Base-by-base conservation (phyloP, 1,284 basidiomycete species). In the Heterobasidion parviporum region DNA sequence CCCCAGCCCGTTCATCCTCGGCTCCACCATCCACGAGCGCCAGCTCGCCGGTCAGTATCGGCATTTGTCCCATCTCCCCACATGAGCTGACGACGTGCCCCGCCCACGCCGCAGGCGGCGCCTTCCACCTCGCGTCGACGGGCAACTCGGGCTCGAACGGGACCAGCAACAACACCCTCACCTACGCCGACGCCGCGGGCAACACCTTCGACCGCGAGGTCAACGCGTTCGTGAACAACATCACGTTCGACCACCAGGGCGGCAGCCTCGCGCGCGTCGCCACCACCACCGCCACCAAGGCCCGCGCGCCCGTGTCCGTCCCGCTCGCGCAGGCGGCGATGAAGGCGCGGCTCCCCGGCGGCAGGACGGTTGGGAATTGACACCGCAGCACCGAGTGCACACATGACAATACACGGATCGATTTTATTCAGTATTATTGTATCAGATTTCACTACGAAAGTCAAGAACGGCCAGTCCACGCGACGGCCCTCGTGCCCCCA, bases 191-290 rank as follows among this genome's bases (percentile, higher is more conserved):
- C 65, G 60, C 65, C 20, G 67, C 67, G 8, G 83, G 82, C 49
- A 85, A 89, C 67, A 86, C 85, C 0, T 90, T 78, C 66, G 68
- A 70, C 53, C 74, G 87, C 54, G 64, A 73, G 34, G 86, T 91
- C 54, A 74, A 80, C 57, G 82, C 84, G 2, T 76, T 75, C 8
- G 71, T 78, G 61, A 79, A 84, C 64, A 75, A 75, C 61, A 85
- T 89, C 62, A 80, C 79, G 8, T 71, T 79, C 33, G 82, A 90
- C 62, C 65, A 73, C 52, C 72, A 85, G 59, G 71, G 78, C 55
- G 85, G 88, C 44, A 75, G 69, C 18, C 72, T 89, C 41, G 77
- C 81, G 8, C 61, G n/a, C n/a, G n/a, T n/a, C n/a, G n/a, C 68
- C 7, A 59, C 45, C 54, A 55, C 34, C n/a, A 47, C 46, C 7